These are phyloP conservation scores for Litchi chinensis DNA, from an alignment of 345 rosid species.

Conservation along the genomic window DNA sequence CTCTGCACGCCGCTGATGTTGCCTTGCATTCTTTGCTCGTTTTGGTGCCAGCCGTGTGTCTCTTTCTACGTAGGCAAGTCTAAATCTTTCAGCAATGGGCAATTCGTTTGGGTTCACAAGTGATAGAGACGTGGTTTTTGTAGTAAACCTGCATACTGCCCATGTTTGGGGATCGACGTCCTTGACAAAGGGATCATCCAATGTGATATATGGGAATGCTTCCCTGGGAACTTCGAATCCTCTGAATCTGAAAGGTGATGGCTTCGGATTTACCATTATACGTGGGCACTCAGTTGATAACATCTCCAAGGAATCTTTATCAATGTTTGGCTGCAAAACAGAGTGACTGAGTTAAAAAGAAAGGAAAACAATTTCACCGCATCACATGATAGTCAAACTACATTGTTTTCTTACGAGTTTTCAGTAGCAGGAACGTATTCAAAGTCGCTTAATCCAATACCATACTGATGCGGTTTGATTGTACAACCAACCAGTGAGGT, in stretches of 20 bases:
- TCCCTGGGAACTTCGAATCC: constrained; percentile 59
- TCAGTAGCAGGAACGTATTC: too few relatives aligned
- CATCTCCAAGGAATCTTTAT: constrained; percentile 57
- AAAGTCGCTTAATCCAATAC: too few relatives aligned
- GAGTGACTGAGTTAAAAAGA: not conserved
- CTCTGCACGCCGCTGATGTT: constrained; percentile 80
- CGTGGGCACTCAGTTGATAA: constrained; percentile 72
- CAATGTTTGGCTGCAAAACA: constrained; percentile 68
- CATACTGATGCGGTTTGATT: too few relatives aligned
- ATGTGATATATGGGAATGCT: constrained; percentile 52
- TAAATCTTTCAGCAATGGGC: constrained; percentile 79
- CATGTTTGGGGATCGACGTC: constrained; percentile 71
- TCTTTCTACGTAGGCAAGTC: constrained; percentile 80
- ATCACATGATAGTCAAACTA: not conserved
- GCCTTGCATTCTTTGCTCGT: constrained; percentile 87
- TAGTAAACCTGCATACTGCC: constrained; percentile 39
- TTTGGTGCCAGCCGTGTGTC: constrained; percentile 87
- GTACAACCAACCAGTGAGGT: not conserved
- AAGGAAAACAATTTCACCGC: not conserved
- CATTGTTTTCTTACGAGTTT: too few relatives aligned
- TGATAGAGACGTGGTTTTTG: constrained; percentile 30
- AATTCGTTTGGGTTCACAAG: constrained; percentile 45
- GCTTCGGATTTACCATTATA: constrained; percentile 76
- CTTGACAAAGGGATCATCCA: constrained; percentile 62
- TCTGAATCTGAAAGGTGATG: constrained; percentile 56